Evolutionary conservation across 257 asterid species (phyloP).

Genomic region (Lantana camara): DNA sequence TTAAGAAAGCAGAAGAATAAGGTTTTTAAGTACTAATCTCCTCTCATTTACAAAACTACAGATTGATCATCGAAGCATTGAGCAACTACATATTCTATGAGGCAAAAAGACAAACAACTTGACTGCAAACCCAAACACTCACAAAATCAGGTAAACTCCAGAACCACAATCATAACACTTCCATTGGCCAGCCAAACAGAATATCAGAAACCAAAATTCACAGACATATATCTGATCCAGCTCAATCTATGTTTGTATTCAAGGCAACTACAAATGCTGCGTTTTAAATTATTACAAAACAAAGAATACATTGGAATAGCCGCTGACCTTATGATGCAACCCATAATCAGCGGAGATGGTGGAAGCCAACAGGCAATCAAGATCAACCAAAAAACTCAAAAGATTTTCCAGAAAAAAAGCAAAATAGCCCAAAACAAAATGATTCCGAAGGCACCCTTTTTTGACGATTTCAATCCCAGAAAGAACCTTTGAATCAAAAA

Average conservation of each 20-base stretch:
- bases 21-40: not conserved
- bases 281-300: not conserved
- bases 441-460: slow-evolving; percentile 32
- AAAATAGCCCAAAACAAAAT: slow-evolving; percentile 21
- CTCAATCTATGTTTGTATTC: not conserved
- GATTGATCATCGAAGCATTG: slow-evolving; percentile 7
- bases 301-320: slow-evolving; percentile 12
- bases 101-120: not conserved
- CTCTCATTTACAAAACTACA: slow-evolving; percentile 6
- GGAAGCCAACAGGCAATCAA: slow-evolving; percentile 40
- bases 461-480: slow-evolving; percentile 27
- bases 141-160: slow-evolving; percentile 17
- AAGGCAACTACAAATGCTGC: not conserved
- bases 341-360: slow-evolving; percentile 36
- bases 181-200: no score
- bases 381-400: slow-evolving; percentile 32
- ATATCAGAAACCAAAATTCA: not conserved
- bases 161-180: not conserved
- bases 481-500: slow-evolving; percentile 39
- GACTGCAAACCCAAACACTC: slow-evolving; percentile 12
- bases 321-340: slow-evolving; percentile 38
- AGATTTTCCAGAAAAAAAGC: slow-evolving; percentile 24
- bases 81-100: not conserved
- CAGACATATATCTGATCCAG: not conserved
- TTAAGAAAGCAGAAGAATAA: slow-evolving; percentile 7